Evolutionary conservation across 2,329 filamentous ascomycete genomes (phyloP).

Genomic region (Neofusicoccum parvum): DNA sequence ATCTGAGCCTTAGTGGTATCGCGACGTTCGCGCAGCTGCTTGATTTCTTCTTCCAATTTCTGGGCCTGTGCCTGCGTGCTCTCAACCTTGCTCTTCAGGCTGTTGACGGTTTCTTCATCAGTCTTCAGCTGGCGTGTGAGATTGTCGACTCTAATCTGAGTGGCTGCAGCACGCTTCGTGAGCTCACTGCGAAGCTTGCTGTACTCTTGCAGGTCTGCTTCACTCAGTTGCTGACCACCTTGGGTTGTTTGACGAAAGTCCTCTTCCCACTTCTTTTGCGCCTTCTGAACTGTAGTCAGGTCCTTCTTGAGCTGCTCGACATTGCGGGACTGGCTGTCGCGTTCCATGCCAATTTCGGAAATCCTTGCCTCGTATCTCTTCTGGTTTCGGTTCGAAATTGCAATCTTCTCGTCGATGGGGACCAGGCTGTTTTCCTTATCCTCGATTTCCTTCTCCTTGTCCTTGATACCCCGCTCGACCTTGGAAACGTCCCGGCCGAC

Average conservation of each 20-base stretch:
- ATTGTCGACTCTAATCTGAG: constrained; percentile 82
- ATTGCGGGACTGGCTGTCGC: constrained; percentile 67
- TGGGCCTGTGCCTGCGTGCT: constrained; percentile 72
- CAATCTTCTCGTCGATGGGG: constrained; percentile 89
- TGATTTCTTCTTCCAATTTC: constrained; percentile 72
- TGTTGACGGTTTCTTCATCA: constrained; percentile 87
- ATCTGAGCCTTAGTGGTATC: constrained; percentile 61
- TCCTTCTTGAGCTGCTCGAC: constrained; percentile 79
- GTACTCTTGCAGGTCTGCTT: constrained; percentile 87
- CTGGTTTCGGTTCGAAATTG: constrained; percentile 72
- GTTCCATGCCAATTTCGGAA: constrained; percentile 72
- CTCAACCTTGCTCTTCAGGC: constrained; percentile 85
- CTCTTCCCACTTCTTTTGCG: constrained; percentile 82
- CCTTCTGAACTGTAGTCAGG: constrained; percentile 82
- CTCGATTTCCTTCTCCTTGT: constrained; percentile 84
- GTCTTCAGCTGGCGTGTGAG: constrained; percentile 87
- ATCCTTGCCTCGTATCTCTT: constrained; percentile 69
- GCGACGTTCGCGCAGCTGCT: constrained; percentile 69
- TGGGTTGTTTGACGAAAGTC: constrained; percentile 84
- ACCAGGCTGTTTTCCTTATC: constrained; percentile 83
- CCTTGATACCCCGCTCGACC: constrained; percentile 81
- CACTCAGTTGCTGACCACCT: constrained; percentile 82
- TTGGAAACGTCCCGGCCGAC: constrained; percentile 76
- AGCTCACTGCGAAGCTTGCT: constrained; percentile 82
- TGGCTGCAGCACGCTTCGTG: constrained; percentile 76